A percentile compares a stretch with the other conserved stretches of the same genome.
Evolutionary conservation across 2,329 filamentous ascomycete genomes (phyloP).

Genomic region (Pseudogymnoascus sp.): DNA sequence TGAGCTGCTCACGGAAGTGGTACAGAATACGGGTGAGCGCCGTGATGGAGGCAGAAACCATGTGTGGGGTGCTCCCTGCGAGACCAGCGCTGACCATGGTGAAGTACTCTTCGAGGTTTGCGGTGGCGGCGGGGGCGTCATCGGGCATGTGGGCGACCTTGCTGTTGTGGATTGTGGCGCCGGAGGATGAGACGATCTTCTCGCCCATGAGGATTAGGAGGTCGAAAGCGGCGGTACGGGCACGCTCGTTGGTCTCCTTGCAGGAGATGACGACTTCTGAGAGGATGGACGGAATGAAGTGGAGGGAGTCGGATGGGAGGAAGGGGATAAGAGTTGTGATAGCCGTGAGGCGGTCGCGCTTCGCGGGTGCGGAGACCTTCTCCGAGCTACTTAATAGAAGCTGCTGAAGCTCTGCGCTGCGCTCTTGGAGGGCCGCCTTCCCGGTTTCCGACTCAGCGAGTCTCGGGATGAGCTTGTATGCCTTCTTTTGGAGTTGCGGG

Average conservation of each 20-base stretch:
- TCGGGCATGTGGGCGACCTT: conserved; percentile 81
- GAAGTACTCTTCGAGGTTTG: conserved; percentile 89
- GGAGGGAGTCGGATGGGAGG: conserved; percentile 68
- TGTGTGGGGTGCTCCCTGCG: conserved; percentile 86
- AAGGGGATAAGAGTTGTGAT: conserved; percentile 73
- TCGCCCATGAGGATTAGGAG: conserved; percentile 82
- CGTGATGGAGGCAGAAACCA: conserved; percentile 96
- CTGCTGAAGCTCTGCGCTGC: conserved; percentile 71
- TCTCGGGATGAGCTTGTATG: conserved; percentile 93
- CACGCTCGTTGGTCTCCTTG: conserved; percentile 96
- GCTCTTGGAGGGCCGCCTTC: conserved; percentile 64
- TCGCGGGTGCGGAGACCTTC: conserved; percentile 78
- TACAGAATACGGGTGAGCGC: conserved; percentile 89
- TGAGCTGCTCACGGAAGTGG: conserved; percentile 71
- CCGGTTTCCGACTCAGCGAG: conserved; percentile 76
- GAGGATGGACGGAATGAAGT: conserved; percentile 87
- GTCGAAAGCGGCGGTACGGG: conserved; percentile 81
- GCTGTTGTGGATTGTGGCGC: conserved; percentile 72
- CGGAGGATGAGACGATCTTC: conserved; percentile 59
- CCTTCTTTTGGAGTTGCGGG: conserved; percentile 95
- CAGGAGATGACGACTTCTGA: conserved; percentile 93
- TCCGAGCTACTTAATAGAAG: conserved; percentile 72
- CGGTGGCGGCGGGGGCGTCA: conserved; percentile 67
- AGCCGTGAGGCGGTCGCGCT: conserved; percentile 77
- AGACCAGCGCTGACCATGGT: conserved; percentile 97